Evolutionary conservation across 2,329 filamentous ascomycete species (phyloP), one percentile per base, ranked within the genome.

Genomic region (Colletotrichum godetiae): DNA sequence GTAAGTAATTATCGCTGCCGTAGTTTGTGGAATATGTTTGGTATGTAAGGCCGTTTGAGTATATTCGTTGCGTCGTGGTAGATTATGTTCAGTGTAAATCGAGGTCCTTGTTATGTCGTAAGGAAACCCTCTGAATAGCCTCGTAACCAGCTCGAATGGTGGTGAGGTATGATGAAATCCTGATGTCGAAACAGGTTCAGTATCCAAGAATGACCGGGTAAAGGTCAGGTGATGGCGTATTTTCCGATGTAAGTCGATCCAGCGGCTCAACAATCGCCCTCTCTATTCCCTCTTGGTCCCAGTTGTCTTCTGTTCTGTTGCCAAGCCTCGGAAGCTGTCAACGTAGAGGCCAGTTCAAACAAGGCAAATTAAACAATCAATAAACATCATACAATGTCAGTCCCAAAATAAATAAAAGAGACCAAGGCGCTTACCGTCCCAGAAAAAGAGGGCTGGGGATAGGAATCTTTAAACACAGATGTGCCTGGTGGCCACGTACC

Each of bases 361-460:
- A 70, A 70, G 31, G 65, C 66, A 73, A 65, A 73, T 73, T 73
- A 70, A 56, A 65, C 55, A 56, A 60, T 57, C 55, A 65, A 73
- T 70, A 65, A 56, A 70, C 57, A 37, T 60, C 55, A 64, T 42
- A 65, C 70, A 56, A 15, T 64, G 66, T n/a, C 66, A 55, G 60
- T 64, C 66, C 66, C 70, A 53, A 56, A 69, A 61, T 37, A 55
- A 27, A 46, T 19, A 63, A 61, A n/a, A n/a, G 42, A 49, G 19
- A 2, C 29, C 37, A 33, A 46, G 66, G 31, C 24, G 27, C 33
- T 37, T 53, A 11, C 66, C 33, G 53, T 59, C 52, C 65, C 65
- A 58, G 66, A 22, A 64, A 61, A 22, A 60, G 33, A 49, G 35
- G 22, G 13, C 24, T 46, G 46, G 31, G 4, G 53, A 53, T 59